Evolutionary conservation across 1,284 basidiomycete genomes (phyloP).

Genomic region (Quambalaria eucalypti): DNA sequence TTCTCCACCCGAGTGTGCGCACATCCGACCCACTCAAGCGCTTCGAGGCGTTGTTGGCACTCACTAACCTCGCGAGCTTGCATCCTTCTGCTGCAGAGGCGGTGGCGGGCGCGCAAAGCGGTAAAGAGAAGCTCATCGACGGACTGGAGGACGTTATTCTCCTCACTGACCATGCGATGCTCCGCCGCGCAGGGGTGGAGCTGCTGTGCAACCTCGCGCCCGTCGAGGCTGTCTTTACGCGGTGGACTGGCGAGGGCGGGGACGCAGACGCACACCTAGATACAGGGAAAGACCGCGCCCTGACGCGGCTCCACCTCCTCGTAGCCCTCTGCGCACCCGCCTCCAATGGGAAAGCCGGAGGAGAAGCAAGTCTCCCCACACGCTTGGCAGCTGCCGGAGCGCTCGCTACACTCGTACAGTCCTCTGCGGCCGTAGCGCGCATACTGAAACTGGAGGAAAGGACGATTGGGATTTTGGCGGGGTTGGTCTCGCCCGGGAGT

Average conservation of each 20-base stretch:
- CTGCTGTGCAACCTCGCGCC: slow-evolving; percentile 84
- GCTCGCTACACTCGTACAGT: not conserved
- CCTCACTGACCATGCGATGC: slow-evolving; percentile 69
- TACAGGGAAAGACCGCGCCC: not conserved
- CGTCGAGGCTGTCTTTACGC: slow-evolving; percentile 64
- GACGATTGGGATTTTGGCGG: too few relatives aligned
- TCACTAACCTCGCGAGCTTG: slow-evolving; percentile 70
- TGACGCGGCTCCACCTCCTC: not conserved
- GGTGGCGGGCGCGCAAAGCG: not conserved
- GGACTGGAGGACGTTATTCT: slow-evolving; percentile 54
- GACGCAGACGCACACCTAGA: not conserved
- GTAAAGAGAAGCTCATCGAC: not conserved
- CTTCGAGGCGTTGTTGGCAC: slow-evolving; percentile 87
- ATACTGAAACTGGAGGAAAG: not conserved
- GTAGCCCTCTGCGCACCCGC: slow-evolving; percentile 5
- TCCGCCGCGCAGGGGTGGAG: slow-evolving; percentile 78
- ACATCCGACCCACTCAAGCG: slow-evolving; percentile 66
- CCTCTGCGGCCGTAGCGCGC: not conserved
- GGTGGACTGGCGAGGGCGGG: slow-evolving; percentile 52
- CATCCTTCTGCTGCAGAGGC: not conserved
- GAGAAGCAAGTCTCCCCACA: not conserved
- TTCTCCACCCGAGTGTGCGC: slow-evolving; percentile 48
- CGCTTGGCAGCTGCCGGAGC: slow-evolving; percentile 1
- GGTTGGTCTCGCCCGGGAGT: too few relatives aligned
- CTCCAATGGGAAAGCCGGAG: not conserved